phyloP scores from a whole-genome alignment of 345 rosid species.

The Orychophragmus violaceus region DNA sequence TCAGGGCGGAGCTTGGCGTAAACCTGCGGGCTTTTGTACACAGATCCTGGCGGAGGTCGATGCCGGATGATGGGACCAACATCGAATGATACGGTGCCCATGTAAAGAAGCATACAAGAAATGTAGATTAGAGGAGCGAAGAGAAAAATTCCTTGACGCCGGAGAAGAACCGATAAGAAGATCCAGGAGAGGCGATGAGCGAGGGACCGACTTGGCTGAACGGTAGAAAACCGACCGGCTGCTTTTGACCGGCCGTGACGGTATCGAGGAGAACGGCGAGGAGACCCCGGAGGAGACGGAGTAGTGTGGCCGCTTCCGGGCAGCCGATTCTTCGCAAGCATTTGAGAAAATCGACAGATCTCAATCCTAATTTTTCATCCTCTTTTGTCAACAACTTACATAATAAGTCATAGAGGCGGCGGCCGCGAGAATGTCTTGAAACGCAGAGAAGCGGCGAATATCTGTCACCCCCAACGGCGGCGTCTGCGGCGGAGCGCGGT shows the following conservation, averaged over 20 bases:
- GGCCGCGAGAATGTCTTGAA: background rate
- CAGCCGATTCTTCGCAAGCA: conserved; percentile 75
- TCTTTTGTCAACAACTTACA: conserved; percentile 7
- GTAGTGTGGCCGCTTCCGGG: conserved; percentile 91
- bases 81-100: conserved; percentile 93
- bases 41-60: conserved; percentile 75
- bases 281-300: conserved; percentile 97
- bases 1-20: conserved; percentile 75
- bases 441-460: background rate
- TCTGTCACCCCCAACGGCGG: no score
- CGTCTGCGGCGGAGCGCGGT: conserved; percentile 21
- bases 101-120: conserved; percentile 87
- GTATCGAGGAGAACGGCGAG: conserved; percentile 82
- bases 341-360: conserved; percentile 38
- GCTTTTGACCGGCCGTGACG: conserved; percentile 64
- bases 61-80: conserved; percentile 57
- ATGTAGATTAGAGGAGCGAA: conserved; percentile 93
- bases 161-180: conserved; percentile 77
- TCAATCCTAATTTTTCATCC: conserved; percentile 6
- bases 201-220: conserved; percentile 45
- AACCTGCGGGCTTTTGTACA: conserved; percentile 86
- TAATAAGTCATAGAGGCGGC: background rate
- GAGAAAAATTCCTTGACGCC: conserved; percentile 85
- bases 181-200: conserved; percentile 87
- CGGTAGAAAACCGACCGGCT: conserved; percentile 39